Evolutionary conservation across 2,329 filamentous ascomycete genomes (phyloP).

Genomic region (Arthroderma uncinatum): DNA sequence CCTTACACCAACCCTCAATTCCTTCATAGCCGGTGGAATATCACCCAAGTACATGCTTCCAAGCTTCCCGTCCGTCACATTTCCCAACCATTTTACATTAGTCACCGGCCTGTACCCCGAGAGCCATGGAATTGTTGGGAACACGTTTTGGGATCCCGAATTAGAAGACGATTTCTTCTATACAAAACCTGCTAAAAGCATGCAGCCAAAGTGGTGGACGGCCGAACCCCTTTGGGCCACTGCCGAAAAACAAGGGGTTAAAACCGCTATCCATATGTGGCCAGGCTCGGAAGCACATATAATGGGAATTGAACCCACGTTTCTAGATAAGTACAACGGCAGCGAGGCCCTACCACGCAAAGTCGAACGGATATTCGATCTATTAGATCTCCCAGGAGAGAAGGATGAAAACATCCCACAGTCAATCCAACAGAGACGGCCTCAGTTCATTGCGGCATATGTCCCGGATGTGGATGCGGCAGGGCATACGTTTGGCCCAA

Average conservation of each 20-base stretch:
- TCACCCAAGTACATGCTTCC: constrained; percentile 88
- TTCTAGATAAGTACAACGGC: constrained; percentile 74
- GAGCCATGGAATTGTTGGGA: constrained; percentile 83
- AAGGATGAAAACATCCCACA: constrained; percentile 38
- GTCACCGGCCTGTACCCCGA: constrained; percentile 89
- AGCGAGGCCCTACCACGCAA: constrained; percentile 65
- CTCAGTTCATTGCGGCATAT: constrained; percentile 87
- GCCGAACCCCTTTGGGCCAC: constrained; percentile 92
- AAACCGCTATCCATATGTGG: constrained; percentile 93
- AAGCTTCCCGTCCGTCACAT: constrained; percentile 91
- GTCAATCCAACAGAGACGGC: constrained; percentile 49
- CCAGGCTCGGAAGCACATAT: constrained; percentile 88
- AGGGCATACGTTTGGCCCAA: constrained; percentile 82
- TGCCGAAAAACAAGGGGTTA: constrained; percentile 69
- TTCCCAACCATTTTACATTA: constrained; percentile 90
- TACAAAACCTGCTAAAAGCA: constrained; percentile 61
- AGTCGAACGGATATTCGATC: constrained; percentile 64
- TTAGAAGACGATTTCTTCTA: constrained; percentile 76
- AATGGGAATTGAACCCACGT: constrained; percentile 59
- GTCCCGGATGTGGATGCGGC: constrained; percentile 84
- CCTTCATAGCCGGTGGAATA: constrained; percentile 69
- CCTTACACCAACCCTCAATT: constrained; percentile 69
- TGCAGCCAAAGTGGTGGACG: constrained; percentile 86
- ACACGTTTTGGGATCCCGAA: constrained; percentile 82
- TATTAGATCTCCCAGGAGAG: constrained; percentile 70